Evolutionary conservation across 495 filamentous ascomycete species (phyloP).

Genomic region (Neurospora pannonica): DNA sequence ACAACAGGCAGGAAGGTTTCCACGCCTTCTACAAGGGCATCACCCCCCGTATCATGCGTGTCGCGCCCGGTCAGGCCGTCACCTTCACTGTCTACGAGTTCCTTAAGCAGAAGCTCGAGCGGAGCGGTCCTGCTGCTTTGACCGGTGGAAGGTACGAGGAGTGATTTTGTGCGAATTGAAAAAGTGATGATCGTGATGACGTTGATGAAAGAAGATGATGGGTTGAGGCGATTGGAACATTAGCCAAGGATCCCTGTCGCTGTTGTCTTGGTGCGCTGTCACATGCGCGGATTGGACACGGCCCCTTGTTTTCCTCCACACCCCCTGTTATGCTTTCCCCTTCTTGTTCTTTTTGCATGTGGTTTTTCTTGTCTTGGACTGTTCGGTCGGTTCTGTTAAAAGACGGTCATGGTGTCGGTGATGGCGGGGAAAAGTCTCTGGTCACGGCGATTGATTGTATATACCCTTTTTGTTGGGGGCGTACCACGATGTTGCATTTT

Average conservation of each 20-base stretch:
- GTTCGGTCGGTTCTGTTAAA: neutral
- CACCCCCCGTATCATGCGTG: slow-evolving; percentile 93
- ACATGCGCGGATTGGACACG: neutral
- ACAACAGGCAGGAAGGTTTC: slow-evolving; percentile 64
- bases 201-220: neutral
- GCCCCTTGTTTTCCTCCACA: neutral
- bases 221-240: neutral
- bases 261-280: neutral
- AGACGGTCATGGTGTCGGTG: neutral
- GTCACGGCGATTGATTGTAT: neutral
- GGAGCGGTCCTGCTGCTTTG: slow-evolving; percentile 53
- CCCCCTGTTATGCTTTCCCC: neutral
- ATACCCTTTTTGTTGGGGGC: neutral
- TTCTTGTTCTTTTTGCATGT: neutral
- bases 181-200: neutral
- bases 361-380: neutral
- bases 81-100: slow-evolving; percentile 97
- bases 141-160: slow-evolving; percentile 68
- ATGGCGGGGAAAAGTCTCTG: neutral
- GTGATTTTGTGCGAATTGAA: slow-evolving; percentile 22
- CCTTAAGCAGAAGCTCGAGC: slow-evolving; percentile 74
- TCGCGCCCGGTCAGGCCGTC: slow-evolving; percentile 94
- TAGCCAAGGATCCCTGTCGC: neutral
- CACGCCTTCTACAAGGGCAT: slow-evolving; percentile 98
- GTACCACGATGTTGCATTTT: neutral